Evolutionary conservation across 2,329 filamentous ascomycete genomes (phyloP).

Genomic region (Fusarium sp.): DNA sequence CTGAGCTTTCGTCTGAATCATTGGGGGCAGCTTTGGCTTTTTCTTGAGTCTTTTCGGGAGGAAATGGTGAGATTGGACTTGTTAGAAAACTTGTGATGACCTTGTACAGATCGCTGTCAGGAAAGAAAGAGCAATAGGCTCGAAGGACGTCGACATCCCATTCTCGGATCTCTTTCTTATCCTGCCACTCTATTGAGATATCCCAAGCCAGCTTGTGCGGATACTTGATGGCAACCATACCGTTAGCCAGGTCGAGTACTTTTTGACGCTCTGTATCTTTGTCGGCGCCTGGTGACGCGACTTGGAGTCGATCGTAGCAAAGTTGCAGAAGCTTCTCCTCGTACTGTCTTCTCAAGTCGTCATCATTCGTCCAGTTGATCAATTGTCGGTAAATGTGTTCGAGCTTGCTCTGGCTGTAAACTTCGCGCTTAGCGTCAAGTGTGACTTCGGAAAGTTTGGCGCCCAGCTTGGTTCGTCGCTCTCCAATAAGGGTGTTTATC

Average conservation of each 20-base stretch:
- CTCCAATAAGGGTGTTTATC: constrained; percentile 90
- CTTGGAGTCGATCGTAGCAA: constrained; percentile 80
- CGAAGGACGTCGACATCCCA: constrained; percentile 83
- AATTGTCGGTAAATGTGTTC: constrained; percentile 83
- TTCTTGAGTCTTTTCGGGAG: constrained; percentile 51
- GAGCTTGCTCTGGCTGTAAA: constrained; percentile 79
- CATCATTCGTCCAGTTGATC: constrained; percentile 90
- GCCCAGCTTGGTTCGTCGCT: constrained; percentile 87
- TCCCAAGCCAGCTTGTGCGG: constrained; percentile 92
- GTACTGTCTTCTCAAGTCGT: constrained; percentile 83
- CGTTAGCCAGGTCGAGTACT: constrained; percentile 81
- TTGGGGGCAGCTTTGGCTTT: constrained; percentile 43
- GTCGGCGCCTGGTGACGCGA: constrained; percentile 69
- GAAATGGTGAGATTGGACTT: constrained; percentile 87
- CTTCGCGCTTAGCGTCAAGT: constrained; percentile 85
- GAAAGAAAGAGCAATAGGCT: constrained; percentile 86
- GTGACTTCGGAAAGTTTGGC: constrained; percentile 87
- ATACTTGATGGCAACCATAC: constrained; percentile 97
- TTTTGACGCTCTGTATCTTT: constrained; percentile 78
- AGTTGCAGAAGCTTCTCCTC: constrained; percentile 91
- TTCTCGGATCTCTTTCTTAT: constrained; percentile 77
- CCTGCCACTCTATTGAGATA: constrained; percentile 89
- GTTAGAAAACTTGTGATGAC: constrained; percentile 84
- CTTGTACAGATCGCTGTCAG: constrained; percentile 82
- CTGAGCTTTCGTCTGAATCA: constrained; percentile 66